These are phyloP conservation scores for Ceratocystis lukuohia DNA, from an alignment of 2,329 filamentous ascomycete genomes.

Conservation along the genomic window DNA sequence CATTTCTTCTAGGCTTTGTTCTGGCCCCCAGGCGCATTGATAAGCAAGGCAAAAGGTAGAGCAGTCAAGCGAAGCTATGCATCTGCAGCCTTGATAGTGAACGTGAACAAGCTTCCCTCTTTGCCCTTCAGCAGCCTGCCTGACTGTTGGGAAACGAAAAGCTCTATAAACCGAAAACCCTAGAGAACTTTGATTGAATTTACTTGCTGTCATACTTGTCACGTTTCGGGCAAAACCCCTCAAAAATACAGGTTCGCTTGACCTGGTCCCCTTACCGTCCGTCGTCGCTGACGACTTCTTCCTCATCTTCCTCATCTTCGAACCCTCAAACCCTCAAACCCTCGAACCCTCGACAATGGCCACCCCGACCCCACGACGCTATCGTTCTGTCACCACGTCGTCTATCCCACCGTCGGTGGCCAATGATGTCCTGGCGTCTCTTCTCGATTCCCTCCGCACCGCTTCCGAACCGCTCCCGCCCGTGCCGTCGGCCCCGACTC, in stretches of 20 bases:
- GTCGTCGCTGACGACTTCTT: not conserved
- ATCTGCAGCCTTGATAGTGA: not conserved
- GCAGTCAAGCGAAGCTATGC: not conserved
- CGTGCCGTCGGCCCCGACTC: not conserved
- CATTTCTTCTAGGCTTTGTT: not conserved
- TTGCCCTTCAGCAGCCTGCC: not conserved
- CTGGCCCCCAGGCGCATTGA: not conserved
- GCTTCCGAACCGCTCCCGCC: slow-evolving; percentile 25
- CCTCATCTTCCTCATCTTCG: not conserved
- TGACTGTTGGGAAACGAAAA: not conserved
- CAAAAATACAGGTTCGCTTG: not conserved
- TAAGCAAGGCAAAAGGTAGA: not conserved
- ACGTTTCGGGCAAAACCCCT: too few relatives aligned
- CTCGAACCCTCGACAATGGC: not conserved
- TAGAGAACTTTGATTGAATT: too few relatives aligned
- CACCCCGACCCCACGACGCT: slow-evolving; percentile 36
- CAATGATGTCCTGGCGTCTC: slow-evolving; percentile 42
- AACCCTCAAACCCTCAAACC: not conserved
- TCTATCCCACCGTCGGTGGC: slow-evolving; percentile 46
- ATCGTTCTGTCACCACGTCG: slow-evolving; percentile 51
- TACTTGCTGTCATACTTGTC: too few relatives aligned
- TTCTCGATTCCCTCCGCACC: slow-evolving; percentile 37
- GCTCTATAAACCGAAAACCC: too few relatives aligned
- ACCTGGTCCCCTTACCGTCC: not conserved
- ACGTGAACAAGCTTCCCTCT: not conserved